Evolutionary conservation across 805 yeast genomes (phyloP).

Genomic region (Saccharomycopsis olivae): DNA sequence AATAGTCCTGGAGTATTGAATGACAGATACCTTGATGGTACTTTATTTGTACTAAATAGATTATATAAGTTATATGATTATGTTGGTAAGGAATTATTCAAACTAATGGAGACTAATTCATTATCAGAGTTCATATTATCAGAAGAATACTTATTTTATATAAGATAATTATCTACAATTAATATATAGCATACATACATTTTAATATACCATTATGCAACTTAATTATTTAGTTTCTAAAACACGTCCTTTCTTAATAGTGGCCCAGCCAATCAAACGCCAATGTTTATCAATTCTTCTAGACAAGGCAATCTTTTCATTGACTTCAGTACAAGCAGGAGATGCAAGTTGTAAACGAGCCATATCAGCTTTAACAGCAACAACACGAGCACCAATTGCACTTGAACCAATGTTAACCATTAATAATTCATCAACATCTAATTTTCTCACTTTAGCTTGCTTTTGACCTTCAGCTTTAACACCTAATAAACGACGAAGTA

Average conservation of each 20-base stretch:
- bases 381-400: conserved; percentile 98
- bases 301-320: conserved; percentile 96
- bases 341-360: conserved; percentile 94
- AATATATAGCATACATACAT: not conserved
- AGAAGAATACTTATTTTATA: conserved; percentile 15
- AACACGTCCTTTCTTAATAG: conserved; percentile 87
- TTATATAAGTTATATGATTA: conserved; percentile 36
- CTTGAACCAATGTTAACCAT: conserved; percentile 99
- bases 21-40: conserved; percentile 24
- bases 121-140: conserved; percentile 55
- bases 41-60: conserved; percentile 28
- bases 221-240: conserved; percentile 49
- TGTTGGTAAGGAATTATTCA: conserved; percentile 39
- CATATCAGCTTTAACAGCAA: conserved; percentile 98
- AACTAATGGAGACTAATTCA: conserved; percentile 64
- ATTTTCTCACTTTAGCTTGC: conserved; percentile 92
- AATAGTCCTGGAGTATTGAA: conserved; percentile 23
- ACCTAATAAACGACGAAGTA: conserved; percentile 93
- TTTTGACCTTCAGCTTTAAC: conserved; percentile 96
- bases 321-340: conserved; percentile 97
- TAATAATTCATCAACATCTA: conserved; percentile 87
- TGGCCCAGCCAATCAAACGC: conserved; percentile 99
- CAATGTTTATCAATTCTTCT: conserved; percentile 99
- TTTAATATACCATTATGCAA: too few species aligned
- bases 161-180: not conserved